These are phyloP conservation scores for Pseudoturritis turrita DNA, from an alignment of 345 rosid species.

Conservation along the genomic window DNA sequence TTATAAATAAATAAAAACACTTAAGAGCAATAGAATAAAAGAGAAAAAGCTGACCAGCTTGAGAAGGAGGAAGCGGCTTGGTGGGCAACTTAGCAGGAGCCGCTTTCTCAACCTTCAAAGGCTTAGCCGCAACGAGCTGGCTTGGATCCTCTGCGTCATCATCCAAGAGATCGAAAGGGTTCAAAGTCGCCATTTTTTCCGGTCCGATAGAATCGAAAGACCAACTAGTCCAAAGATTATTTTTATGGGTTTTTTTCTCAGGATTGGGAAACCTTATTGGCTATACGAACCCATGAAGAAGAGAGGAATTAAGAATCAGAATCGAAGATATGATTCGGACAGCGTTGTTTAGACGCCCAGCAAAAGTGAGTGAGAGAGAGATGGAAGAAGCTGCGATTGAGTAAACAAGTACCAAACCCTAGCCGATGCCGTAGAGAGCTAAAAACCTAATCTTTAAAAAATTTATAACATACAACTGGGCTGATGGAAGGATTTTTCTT, in stretches of 20 bases:
- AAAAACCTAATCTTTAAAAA: conserved; percentile 14
- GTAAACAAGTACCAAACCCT: conserved; percentile 17
- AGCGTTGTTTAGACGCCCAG: conserved; percentile 31
- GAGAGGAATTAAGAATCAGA: conserved; percentile 8
- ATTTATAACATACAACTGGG: too few relatives aligned
- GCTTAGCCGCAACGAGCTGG: conserved; percentile 53
- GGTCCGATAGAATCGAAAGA: conserved; percentile 2
- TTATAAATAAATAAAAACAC: background rate
- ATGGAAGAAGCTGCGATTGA: conserved; percentile 12
- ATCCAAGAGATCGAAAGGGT: conserved; percentile 79
- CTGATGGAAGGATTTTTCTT: too few relatives aligned
- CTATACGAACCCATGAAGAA: conserved; percentile 17
- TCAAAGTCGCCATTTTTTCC: conserved; percentile 61
- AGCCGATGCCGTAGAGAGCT: background rate
- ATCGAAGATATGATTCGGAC: conserved; percentile 20
- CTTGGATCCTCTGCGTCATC: conserved; percentile 66
- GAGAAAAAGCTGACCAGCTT: conserved; percentile 57
- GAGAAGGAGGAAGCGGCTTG: conserved; percentile 72
- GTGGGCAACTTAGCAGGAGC: conserved; percentile 59
- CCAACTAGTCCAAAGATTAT: background rate
- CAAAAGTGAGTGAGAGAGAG: background rate
- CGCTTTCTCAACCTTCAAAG: conserved; percentile 35
- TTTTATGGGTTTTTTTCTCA: background rate
- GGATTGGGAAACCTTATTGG: background rate
- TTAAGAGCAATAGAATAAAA: background rate